Evolutionary conservation across 805 yeast genomes (phyloP), one percentile per base, ranked within the genome.

Genomic region (Jamesozyma spencerorum): DNA sequence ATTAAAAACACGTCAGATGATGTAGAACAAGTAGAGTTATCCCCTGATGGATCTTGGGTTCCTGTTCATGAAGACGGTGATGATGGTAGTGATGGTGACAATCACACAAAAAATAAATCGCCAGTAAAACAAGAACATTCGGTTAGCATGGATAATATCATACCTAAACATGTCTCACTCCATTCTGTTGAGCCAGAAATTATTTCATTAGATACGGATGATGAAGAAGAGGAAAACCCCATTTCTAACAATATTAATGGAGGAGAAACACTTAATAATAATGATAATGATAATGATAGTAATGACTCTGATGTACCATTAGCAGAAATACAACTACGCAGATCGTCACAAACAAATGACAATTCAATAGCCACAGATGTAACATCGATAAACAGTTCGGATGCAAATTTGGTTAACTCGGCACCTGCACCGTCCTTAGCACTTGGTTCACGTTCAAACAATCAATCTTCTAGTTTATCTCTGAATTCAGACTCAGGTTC

Each of bases 41-140:
- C 74, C 12, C 65, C 74, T 1, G 84, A 85, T 52, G 97, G 97
- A 0, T 50, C 72, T 0, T 90, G 97, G 95, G 61, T 55, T 2
- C 69, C 70, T 1, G 44, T 65, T 8, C 49, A 49, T 22, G 62
- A 55, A 19, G 59, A 53, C n/a, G 55, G 48, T 8, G 44, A 47
- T 5, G 45, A 45, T 15, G 38, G 36, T 1, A 31, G 34, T 18
- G n/a, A 31, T 18, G 19, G 17, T 18, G 51, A 44, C 8, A 42
- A 44, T n/a, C 30, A 40, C 4, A 18, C 28, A 12, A n/a, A 27
- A 5, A 24, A 18, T 18, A 49, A 44, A 4, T 20, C 31, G 2
- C 31, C 34, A 3, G 47, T 46, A 4, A 46, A 46, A 26, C 10
- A 38, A 41, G 50, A 46, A 36, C 27, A 14, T 7, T 18, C 32